Evolutionary conservation across 495 filamentous ascomycete genomes (phyloP).

Genomic region (Corynascus novoguineensis): DNA sequence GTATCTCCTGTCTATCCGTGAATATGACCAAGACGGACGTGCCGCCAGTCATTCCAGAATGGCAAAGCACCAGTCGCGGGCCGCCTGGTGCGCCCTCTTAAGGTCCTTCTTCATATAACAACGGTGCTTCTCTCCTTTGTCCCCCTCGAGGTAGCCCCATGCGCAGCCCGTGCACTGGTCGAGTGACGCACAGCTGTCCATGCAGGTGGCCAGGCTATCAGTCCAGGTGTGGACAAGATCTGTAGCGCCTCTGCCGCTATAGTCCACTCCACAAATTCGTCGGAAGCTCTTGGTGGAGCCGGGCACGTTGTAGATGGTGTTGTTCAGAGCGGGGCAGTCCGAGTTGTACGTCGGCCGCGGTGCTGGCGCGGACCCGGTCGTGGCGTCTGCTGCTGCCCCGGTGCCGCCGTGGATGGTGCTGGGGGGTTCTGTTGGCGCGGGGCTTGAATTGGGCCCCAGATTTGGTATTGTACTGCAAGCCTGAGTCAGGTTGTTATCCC

Average conservation of each 20-base stretch:
- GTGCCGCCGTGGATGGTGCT: conserved; percentile 6
- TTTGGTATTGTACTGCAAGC: conserved; percentile 7
- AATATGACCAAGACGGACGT: not conserved
- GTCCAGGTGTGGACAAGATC: conserved; percentile 38
- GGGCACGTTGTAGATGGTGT: conserved; percentile 39
- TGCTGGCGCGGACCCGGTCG: conserved; percentile 10
- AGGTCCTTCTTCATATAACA: conserved; percentile 44
- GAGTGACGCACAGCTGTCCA: conserved; percentile 39
- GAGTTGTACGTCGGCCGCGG: conserved; percentile 23
- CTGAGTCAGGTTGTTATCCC: not conserved
- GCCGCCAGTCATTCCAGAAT: conserved; percentile 23
- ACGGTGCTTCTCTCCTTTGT: conserved; percentile 31
- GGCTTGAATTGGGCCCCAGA: not conserved
- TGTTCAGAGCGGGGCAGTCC: conserved; percentile 41
- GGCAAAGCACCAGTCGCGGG: conserved; percentile 41
- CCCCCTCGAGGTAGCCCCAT: conserved; percentile 41
- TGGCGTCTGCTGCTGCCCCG: conserved; percentile 8
- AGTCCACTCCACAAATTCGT: conserved; percentile 43
- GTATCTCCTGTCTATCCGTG: conserved; percentile 13
- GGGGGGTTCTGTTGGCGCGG: conserved; percentile 6
- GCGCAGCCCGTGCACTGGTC: conserved; percentile 37
- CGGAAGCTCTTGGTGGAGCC: conserved; percentile 39
- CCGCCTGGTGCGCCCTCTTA: conserved; percentile 28
- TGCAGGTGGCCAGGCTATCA: conserved; percentile 40
- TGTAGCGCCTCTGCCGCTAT: conserved; percentile 30